Evolutionary conservation across 2,329 filamentous ascomycete species (phyloP).

Genomic region (Pseudofabraea citricarpa): DNA sequence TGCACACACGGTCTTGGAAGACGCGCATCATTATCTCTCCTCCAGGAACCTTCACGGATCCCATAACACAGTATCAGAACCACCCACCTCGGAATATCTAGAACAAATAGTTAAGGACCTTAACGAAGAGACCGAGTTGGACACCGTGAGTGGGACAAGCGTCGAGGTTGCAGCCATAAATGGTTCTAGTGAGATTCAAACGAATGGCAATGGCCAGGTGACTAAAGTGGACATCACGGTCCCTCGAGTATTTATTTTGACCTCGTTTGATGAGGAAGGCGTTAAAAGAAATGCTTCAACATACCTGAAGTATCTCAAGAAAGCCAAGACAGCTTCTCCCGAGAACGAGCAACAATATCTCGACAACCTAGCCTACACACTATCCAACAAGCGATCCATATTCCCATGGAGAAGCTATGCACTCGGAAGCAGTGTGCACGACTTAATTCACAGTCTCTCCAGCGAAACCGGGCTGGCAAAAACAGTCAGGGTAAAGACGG

Average conservation of each 20-base stretch:
- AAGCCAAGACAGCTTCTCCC: background rate
- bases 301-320: background rate
- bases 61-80: background rate
- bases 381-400: background rate
- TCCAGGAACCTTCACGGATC: background rate
- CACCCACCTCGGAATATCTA: too few species aligned
- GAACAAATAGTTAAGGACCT: background rate
- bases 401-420: conserved; percentile 2
- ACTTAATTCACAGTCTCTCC: background rate
- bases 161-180: background rate
- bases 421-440: background rate
- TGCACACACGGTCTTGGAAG: conserved; percentile 12
- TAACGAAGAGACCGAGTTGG: background rate
- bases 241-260: background rate
- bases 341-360: background rate
- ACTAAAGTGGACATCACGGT: background rate
- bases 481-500: background rate
- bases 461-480: background rate
- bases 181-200: background rate
- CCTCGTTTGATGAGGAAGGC: background rate
- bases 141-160: background rate
- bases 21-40: conserved; percentile 2
- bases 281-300: background rate
- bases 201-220: background rate
- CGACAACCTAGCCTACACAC: conserved; percentile 3